phyloP scores from a whole-genome alignment of 768 basidiomycete species.

The Fomitopsis serialis region DNA sequence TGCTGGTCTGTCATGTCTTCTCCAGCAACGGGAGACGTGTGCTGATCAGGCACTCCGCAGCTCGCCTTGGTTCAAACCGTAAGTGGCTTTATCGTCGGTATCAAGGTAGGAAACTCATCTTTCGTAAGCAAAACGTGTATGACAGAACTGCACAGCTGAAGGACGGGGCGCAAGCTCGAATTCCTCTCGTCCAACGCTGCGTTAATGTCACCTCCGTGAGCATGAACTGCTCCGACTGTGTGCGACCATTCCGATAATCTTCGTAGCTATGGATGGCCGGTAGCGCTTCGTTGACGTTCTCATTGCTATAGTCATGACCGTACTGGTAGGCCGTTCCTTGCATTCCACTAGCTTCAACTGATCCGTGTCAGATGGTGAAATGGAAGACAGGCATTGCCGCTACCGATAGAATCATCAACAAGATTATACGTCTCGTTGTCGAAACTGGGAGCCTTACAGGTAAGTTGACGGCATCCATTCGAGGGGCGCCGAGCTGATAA shows the following conservation, averaged over 20 bases:
- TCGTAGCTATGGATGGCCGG: constrained; percentile 2
- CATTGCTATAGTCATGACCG: constrained; percentile 7
- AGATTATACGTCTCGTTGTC: too few relatives aligned
- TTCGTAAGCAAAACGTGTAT: background rate
- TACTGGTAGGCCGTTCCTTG: background rate
- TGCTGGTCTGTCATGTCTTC: background rate
- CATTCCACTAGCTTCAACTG: too few relatives aligned
- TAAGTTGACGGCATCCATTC: too few relatives aligned
- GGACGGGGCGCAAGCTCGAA: background rate
- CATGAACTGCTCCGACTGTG: too few relatives aligned
- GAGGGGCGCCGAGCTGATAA: too few relatives aligned
- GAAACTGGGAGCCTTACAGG: too few relatives aligned
- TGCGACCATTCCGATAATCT: background rate
- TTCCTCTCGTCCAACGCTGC: background rate
- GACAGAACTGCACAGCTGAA: background rate
- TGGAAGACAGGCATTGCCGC: too few relatives aligned
- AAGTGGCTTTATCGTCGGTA: background rate
- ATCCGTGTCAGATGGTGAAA: too few relatives aligned
- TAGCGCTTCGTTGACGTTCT: constrained; percentile 4
- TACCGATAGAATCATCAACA: too few relatives aligned
- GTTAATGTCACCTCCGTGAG: background rate
- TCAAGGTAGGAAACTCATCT: constrained; percentile 3
- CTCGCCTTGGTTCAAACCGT: background rate
- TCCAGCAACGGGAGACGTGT: background rate
- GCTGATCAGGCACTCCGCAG: background rate